Conservation (phyloP, 768 basidiomycete species). For the Lentinula guzmanii region DNA sequence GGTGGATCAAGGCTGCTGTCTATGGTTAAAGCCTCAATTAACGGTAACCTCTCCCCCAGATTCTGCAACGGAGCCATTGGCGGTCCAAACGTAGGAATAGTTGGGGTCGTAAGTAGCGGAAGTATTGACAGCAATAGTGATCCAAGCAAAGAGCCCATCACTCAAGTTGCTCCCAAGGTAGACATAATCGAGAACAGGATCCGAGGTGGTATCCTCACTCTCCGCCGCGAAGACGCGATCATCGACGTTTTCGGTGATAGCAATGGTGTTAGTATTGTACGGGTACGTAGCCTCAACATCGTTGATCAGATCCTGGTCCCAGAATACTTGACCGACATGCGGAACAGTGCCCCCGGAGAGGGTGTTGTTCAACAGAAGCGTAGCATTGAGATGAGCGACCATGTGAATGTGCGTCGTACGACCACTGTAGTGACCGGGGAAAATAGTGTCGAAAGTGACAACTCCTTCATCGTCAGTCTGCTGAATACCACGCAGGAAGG, state of each 20-base stretch:
- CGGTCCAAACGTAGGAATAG: conserved; percentile 7
- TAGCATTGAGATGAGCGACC: conserved; percentile 11
- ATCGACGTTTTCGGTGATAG: conserved; percentile 10
- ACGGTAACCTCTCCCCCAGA: not conserved
- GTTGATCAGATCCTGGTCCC: conserved; percentile 11
- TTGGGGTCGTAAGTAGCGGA: not conserved
- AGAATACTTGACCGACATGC: conserved; percentile 15
- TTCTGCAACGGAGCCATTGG: conserved; percentile 8
- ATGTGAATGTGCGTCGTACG: conserved; percentile 14
- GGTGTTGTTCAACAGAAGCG: conserved; percentile 10
- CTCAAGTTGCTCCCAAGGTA: conserved; percentile 8
- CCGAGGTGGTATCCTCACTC: conserved; percentile 4
- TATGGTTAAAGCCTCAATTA: not conserved
- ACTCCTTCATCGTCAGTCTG: conserved; percentile 12
- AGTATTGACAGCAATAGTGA: conserved; percentile 11
- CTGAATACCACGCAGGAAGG: conserved; percentile 10
- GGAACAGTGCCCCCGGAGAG: conserved; percentile 1
- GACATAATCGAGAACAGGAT: conserved; percentile 12
- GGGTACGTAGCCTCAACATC: conserved; percentile 8
- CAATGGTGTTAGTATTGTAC: conserved; percentile 10
- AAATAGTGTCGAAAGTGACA: conserved; percentile 10
- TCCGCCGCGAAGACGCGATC: conserved; percentile 8
- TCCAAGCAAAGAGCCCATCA: conserved; percentile 12
- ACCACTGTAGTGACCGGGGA: conserved; percentile 13
- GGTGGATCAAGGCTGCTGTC: no score